Evolutionary conservation across 495 filamentous ascomycete genomes (phyloP).

Genomic region (Hypomontagnella monticulosa): DNA sequence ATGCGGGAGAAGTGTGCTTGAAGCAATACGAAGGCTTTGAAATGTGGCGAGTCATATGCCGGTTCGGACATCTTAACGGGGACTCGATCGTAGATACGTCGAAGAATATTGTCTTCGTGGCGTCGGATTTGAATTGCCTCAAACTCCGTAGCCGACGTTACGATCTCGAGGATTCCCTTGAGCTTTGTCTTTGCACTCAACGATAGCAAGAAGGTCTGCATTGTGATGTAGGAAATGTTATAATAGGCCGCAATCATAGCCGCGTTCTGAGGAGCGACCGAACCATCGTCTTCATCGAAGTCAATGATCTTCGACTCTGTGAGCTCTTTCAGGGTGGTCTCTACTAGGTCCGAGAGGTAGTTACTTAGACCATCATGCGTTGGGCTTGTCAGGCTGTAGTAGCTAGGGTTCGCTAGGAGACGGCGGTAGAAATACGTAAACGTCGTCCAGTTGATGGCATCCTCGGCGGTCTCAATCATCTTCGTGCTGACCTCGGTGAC

Average conservation of each 20-base stretch:
- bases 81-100: slow-evolving; percentile 90
- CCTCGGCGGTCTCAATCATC: slow-evolving; percentile 92
- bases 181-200: slow-evolving; percentile 87
- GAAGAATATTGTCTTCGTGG: slow-evolving; percentile 88
- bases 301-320: slow-evolving; percentile 95
- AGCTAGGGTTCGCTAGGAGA: slow-evolving; percentile 95
- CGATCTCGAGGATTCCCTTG: slow-evolving; percentile 95
- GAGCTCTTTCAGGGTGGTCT: slow-evolving; percentile 90
- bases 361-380: slow-evolving; percentile 93
- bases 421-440: slow-evolving; percentile 99
- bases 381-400: slow-evolving; percentile 88
- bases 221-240: slow-evolving; percentile 98
- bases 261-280: slow-evolving; percentile 87
- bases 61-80: slow-evolving; percentile 93
- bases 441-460: slow-evolving; percentile 97
- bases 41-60: slow-evolving; percentile 92
- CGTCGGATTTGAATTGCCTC: slow-evolving; percentile 93
- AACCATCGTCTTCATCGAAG: slow-evolving; percentile 95
- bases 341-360: slow-evolving; percentile 94
- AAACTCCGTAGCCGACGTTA: slow-evolving; percentile 96
- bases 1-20: slow-evolving; percentile 98
- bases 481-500: slow-evolving; percentile 95
- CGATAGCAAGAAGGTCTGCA: slow-evolving; percentile 99
- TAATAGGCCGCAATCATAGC: slow-evolving; percentile 99
- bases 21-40: slow-evolving; percentile 95